Evolutionary conservation across 148 eudicot genomes (phyloP), one percentile per base, ranked within the genome.

Genomic region (Silene conica): DNA sequence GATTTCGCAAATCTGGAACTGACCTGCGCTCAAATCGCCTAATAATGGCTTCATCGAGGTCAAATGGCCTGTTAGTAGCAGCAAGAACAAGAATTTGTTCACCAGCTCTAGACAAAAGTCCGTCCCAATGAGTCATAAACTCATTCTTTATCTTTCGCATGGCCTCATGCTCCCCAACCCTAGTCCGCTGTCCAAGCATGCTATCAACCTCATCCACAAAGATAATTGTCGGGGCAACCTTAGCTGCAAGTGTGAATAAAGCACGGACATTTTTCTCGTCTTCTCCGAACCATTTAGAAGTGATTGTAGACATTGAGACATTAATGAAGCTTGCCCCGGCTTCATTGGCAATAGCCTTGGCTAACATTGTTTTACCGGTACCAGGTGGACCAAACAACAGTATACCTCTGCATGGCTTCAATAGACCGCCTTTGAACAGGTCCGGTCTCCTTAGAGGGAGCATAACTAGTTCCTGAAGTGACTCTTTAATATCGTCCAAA

Each of bases 321-420:
- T 93, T 93, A 69, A 93, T 89, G 78, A 93, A 93, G 82, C 94
- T 93, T 22, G 98, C 98, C n/a, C 98, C 98, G 12, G 98, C 98
- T 81, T 93, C 98, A 77, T 88, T 87, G 59, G 98, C 96, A 57
- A 93, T 93, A 28, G 98, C 98, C 80, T 93, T 93, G 22, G 98
- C 98, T 72, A 93, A 78, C 98, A 93, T 90, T 15, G 97, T 95
- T 67, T 94, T 94, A 28, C 97, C 97, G 1, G 98, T 94, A 38
- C 97, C 98, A 0, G 97, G 97, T 73, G 98, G 98, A 13, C 98
- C 96, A 55, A 92, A 92, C 31, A 92, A 86, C 66, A 92, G 76
- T 62, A 93, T 91, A 48, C 97, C 97, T 68, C 97, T 74, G 73
- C 98, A 93, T 3, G 98, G 98, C 85, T 93, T 93, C 70, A 93